These are phyloP conservation scores for Olyra latifolia DNA, from an alignment of 176 grass and related monocot species.

Conservation along the genomic window DNA sequence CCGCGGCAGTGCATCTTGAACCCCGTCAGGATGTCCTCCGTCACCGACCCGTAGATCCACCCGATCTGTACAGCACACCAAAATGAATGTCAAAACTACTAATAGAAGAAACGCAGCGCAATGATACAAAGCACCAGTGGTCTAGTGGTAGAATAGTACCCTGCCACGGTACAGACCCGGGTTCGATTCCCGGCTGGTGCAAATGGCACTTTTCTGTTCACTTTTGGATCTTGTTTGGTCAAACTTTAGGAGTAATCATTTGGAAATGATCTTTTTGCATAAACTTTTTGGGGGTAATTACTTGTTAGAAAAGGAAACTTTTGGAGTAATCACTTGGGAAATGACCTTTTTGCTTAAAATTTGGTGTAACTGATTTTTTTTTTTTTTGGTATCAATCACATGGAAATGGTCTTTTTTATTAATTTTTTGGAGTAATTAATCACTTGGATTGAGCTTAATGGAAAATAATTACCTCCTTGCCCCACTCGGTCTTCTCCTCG, in stretches of 20 bases:
- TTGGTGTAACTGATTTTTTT: too few relatives aligned
- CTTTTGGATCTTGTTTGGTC: not conserved
- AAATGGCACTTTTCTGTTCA: not conserved
- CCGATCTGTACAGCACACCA: conserved; percentile 43
- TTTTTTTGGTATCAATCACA: too few relatives aligned
- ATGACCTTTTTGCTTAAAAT: too few relatives aligned
- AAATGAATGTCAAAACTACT: accelerated
- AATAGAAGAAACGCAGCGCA: too few relatives aligned
- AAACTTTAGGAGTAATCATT: too few relatives aligned
- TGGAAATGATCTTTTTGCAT: not conserved
- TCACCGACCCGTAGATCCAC: conserved; percentile 92
- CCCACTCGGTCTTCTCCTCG: conserved; percentile 97
- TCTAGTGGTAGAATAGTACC: conserved; percentile 88
- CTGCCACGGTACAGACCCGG: conserved; percentile 85
- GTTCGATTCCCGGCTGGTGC: conserved; percentile 58
- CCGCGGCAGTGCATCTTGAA: conserved; percentile 99
- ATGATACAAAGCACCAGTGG: not conserved
- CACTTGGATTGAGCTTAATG: not conserved
- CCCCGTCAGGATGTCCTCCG: conserved; percentile 88
- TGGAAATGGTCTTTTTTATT: too few relatives aligned
- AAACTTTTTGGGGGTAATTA: too few relatives aligned
- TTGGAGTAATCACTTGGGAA: too few relatives aligned
- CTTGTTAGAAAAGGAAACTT: too few relatives aligned
- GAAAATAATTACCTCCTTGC: conserved; percentile 63
- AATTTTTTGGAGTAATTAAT: not conserved